These are phyloP conservation scores for Solanum peruvianum DNA, from an alignment of 257 asterid species.

Conservation along the genomic window DNA sequence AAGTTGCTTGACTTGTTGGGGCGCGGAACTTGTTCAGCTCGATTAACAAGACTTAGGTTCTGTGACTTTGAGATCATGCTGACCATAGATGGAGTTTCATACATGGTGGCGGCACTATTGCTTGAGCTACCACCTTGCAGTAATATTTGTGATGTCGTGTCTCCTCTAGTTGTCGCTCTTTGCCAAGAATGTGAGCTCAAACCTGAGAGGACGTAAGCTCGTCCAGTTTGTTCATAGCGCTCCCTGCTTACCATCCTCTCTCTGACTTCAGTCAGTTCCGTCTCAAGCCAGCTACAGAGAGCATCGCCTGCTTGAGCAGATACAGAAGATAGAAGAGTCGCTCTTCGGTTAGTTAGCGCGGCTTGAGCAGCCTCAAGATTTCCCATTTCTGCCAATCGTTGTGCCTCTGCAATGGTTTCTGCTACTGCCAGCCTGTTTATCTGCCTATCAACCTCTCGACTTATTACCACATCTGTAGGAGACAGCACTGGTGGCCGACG, in stretches of 20 bases:
- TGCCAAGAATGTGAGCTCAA: slow-evolving; percentile 35
- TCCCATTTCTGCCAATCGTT: slow-evolving; percentile 25
- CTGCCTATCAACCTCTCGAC: slow-evolving; percentile 35
- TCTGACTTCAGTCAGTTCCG: slow-evolving; percentile 21
- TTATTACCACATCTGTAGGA: slow-evolving; percentile 1
- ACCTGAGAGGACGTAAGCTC: slow-evolving; percentile 28
- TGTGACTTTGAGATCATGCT: slow-evolving; percentile 20
- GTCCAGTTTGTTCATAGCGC: slow-evolving; percentile 17
- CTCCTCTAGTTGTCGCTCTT: slow-evolving; percentile 33
- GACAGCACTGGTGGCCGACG: slow-evolving; percentile 12
- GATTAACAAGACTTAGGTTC: background rate
- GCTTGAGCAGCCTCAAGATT: slow-evolving; percentile 19
- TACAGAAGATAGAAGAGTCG: slow-evolving; percentile 4
- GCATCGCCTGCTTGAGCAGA: slow-evolving; percentile 23
- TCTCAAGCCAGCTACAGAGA: slow-evolving; percentile 15
- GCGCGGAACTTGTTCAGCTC: background rate
- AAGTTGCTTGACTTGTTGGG: background rate
- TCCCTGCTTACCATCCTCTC: slow-evolving; percentile 20
- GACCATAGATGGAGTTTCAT: slow-evolving; percentile 21
- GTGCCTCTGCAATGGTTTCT: slow-evolving; percentile 31
- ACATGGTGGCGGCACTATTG: background rate
- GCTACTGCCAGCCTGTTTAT: slow-evolving; percentile 18
- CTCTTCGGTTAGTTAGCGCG: slow-evolving; percentile 6
- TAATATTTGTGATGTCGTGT: background rate
- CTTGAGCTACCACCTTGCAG: slow-evolving; percentile 7